Evolutionary conservation across 306 rosid genomes (phyloP).

Genomic region (Lagenaria siceraria): DNA sequence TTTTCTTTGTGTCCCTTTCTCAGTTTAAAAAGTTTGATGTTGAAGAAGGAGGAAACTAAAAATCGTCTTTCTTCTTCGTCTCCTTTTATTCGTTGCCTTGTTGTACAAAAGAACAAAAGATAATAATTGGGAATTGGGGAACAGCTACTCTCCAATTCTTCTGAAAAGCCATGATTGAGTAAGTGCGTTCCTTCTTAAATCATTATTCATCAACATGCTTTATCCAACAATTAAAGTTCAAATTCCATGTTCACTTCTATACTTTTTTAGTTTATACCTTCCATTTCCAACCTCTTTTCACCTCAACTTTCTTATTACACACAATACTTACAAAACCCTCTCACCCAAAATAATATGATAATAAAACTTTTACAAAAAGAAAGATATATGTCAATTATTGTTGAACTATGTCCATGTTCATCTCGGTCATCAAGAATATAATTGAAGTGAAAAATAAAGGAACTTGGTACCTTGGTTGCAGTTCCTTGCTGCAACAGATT

Average conservation of each 20-base stretch:
- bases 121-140: not conserved
- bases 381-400: too few relatives aligned
- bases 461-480: slow-evolving; percentile 31
- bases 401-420: too few relatives aligned
- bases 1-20: not conserved
- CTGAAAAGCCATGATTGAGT: not conserved
- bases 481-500: slow-evolving; percentile 39
- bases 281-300: not conserved
- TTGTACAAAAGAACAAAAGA: not conserved
- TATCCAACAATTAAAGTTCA: not conserved
- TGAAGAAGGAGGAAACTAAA: not conserved
- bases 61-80: not conserved
- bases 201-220: not conserved
- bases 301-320: not conserved
- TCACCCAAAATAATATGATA: too few relatives aligned
- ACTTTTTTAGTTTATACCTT: not conserved
- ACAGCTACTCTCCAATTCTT: not conserved
- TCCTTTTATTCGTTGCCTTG: not conserved
- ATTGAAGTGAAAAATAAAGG: not conserved
- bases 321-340: too few relatives aligned
- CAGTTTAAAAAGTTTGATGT: not conserved
- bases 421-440: too few relatives aligned
- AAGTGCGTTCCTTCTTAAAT: not conserved
- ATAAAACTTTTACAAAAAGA: too few relatives aligned
- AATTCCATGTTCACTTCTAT: not conserved